Conservation (phyloP, 768 basidiomycete genomes). For the Mycena capillaripes region DNA sequence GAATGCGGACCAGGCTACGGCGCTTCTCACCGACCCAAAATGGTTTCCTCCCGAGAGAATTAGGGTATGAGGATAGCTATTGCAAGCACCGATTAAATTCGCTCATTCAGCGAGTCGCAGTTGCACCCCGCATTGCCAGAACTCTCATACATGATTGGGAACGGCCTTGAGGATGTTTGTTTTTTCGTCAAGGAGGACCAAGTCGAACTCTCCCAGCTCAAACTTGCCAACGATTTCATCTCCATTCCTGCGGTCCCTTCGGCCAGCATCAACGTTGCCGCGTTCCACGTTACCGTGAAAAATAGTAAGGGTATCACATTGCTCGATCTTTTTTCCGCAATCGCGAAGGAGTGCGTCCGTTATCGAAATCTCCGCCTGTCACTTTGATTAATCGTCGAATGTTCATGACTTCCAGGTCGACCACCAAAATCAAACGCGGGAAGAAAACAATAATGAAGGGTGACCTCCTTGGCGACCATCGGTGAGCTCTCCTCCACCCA, state of each 20-base stretch:
- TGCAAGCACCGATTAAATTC: neutral
- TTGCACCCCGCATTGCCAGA: neutral
- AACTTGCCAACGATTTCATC: neutral
- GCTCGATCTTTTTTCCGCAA: neutral
- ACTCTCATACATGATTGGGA: neutral
- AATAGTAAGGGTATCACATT: neutral
- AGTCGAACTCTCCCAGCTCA: neutral
- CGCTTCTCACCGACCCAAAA: neutral
- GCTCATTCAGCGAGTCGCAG: neutral
- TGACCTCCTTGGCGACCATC: neutral
- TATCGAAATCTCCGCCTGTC: neutral
- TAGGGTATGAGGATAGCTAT: neutral
- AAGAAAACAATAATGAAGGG: neutral
- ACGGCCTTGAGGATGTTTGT: neutral
- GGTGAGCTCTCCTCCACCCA: neutral
- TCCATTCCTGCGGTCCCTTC: neutral
- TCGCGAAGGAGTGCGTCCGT: neutral
- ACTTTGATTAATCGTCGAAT: neutral
- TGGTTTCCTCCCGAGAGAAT: neutral
- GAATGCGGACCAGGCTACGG: neutral
- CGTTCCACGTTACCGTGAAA: neutral
- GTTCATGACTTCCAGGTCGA: neutral
- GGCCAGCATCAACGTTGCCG: neutral
- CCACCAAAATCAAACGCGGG: neutral
- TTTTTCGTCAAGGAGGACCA: neutral